A percentile compares a stretch with the other conserved stretches of the same genome.
phyloP scores from a whole-genome alignment of 306 rosid species.

The Hippophae tibetana region DNA sequence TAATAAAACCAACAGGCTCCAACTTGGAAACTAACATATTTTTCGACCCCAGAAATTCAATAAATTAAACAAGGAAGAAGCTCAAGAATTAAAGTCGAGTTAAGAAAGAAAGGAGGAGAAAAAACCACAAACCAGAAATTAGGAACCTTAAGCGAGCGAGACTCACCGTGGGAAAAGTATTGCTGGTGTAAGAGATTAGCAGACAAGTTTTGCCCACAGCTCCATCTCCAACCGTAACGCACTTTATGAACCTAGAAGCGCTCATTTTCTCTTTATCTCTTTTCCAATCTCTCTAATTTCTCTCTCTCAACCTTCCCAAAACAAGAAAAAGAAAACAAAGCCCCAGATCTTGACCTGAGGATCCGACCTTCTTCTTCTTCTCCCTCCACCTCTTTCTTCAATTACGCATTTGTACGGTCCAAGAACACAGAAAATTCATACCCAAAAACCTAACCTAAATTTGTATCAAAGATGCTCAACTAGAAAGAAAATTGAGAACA shows the following conservation, averaged over 20 bases:
- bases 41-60: neutral
- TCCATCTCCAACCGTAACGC: slow-evolving; percentile 97
- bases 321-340: slow-evolving; percentile 19
- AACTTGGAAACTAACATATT: too few relatives aligned
- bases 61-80: neutral
- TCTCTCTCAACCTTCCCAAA: slow-evolving; percentile 12
- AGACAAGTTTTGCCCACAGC: slow-evolving; percentile 99
- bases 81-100: neutral
- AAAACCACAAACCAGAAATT: neutral
- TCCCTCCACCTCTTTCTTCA: slow-evolving; percentile 25
- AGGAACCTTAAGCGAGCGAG: neutral
- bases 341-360: slow-evolving; percentile 92
- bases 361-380: slow-evolving; percentile 36
- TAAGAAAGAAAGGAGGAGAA: neutral
- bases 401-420: slow-evolving; percentile 29
- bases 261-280: slow-evolving; percentile 37
- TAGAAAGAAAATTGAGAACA: neutral
- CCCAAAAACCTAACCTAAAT: slow-evolving; percentile 36
- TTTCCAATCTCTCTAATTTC: neutral
- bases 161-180: slow-evolving; percentile 94
- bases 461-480: slow-evolving; percentile 12
- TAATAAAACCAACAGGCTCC: too few relatives aligned
- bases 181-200: slow-evolving; percentile 98
- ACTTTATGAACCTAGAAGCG: slow-evolving; percentile 98
- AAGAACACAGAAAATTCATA: neutral